Evolutionary conservation across 2,329 filamentous ascomycete genomes (phyloP), one percentile per base, ranked within the genome.

Genomic region (Myriosclerotinia duriaeana): DNA sequence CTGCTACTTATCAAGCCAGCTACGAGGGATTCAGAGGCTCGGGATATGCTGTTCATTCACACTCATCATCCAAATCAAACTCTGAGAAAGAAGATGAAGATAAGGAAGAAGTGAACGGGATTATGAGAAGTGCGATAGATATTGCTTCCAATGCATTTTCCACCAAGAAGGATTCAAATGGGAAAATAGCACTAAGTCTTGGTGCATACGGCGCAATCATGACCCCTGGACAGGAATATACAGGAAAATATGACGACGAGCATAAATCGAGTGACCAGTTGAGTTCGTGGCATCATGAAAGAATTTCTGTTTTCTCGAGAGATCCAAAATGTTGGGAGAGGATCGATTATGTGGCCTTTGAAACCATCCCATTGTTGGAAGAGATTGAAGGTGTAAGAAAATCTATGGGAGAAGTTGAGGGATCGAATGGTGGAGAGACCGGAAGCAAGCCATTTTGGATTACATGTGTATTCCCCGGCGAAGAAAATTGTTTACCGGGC

Each of bases 141-240:
- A 73, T 81, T 34, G 78, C 78, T 5, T 71, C 76, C 54, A 60
- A 74, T 46, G 77, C 77, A 2, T 76, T 78, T 53, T 71, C 53
- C 22, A n/a, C 42, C 17, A 2, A 53, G 36, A 52, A 58, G 38
- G 40, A 46, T 11, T 46, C 38, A 20, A 64, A 50, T 12, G 52
- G 52, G 17, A 50, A 61, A 22, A 75, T 87, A 20, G 87, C 87
- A 15, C 75, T 91, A 56, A 86, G 86, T 71, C 74, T 89, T 7
- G 88, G 88, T 0, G 85, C 88, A 0, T 90, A 90, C 68, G 88
- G 88, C 20, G 87, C 88, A 2, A 85, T 82, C 68, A 89, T 89
- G 85, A 76, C 83, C 22, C 88, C 88, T 0, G 82, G 85, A 38
- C 84, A 87, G 69, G 88, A 90, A 74, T 91, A 90, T 73, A 84